Evolutionary conservation across 2,329 filamentous ascomycete species (phyloP).

Genomic region (Fusarium nanum): DNA sequence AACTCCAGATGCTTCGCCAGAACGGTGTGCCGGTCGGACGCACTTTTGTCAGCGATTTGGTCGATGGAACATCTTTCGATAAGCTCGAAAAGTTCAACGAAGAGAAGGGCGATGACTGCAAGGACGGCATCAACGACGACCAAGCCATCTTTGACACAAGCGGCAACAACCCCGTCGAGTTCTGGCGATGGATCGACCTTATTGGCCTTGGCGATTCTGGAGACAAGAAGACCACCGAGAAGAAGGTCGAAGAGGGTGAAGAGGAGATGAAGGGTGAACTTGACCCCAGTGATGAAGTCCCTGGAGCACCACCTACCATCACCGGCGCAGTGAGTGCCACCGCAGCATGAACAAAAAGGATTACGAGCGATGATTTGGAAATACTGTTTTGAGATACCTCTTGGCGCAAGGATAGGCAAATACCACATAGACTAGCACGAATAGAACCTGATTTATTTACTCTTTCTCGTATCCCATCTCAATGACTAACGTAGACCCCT

Average conservation of each 20-base stretch:
- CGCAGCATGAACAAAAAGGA: constrained; percentile 34
- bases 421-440: constrained; percentile 8
- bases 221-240: constrained; percentile 46
- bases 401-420: constrained; percentile 23
- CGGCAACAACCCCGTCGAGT: constrained; percentile 54
- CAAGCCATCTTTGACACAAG: constrained; percentile 62
- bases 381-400: constrained; percentile 28
- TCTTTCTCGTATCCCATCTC: constrained; percentile 25
- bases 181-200: constrained; percentile 66
- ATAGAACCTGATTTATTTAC: constrained; percentile 10
- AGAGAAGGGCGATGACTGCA: constrained; percentile 25
- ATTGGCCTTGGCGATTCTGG: constrained; percentile 59
- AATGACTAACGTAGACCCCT: constrained; percentile 29
- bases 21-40: constrained; percentile 62
- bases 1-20: constrained; percentile 66
- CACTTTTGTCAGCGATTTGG: constrained; percentile 62
- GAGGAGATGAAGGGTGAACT: constrained; percentile 51
- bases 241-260: constrained; percentile 53
- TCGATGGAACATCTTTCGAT: constrained; percentile 58
- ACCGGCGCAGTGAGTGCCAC: constrained; percentile 27
- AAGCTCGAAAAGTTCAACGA: constrained; percentile 48
- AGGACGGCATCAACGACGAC: constrained; percentile 60
- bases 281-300: constrained; percentile 49
- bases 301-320: constrained; percentile 1
- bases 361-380: constrained; percentile 35